These are phyloP conservation scores for Thielaviopsis ethacetica DNA, from an alignment of 2,329 filamentous ascomycete genomes.

Conservation along the genomic window DNA sequence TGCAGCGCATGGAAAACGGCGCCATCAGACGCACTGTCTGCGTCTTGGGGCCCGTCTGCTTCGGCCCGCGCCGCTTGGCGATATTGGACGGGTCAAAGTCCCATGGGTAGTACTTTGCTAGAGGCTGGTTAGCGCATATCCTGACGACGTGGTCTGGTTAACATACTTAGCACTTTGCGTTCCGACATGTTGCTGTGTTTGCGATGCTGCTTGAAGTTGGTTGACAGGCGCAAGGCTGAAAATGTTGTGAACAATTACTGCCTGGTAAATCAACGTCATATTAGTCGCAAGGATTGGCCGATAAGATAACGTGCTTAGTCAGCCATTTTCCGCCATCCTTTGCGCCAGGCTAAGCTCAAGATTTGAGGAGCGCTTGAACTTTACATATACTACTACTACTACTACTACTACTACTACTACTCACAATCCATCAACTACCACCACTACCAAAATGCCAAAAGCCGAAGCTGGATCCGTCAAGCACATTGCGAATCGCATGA, in stretches of 20 bases:
- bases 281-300: background rate
- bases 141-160: background rate
- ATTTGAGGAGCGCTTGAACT: no score
- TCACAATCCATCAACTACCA: no score
- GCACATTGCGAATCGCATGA: constrained; percentile 78
- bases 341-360: background rate
- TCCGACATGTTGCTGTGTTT: constrained; percentile 51
- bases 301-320: constrained; percentile 10
- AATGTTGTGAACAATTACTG: no score
- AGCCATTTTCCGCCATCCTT: constrained; percentile 3
- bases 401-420: no score
- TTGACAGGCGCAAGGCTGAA: background rate
- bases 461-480: constrained; percentile 90
- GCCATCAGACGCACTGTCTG: constrained; percentile 79
- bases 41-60: constrained; percentile 59
- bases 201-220: background rate
- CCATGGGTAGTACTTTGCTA: constrained; percentile 43
- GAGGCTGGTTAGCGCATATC: constrained; percentile 14
- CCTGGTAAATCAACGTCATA: background rate
- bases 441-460: constrained; percentile 54
- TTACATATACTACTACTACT: no score
- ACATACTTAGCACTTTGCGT: constrained; percentile 54
- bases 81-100: constrained; percentile 86
- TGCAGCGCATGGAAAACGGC: constrained; percentile 27
- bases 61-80: constrained; percentile 50